These are phyloP conservation scores for Cicer chorassanicum DNA, from an alignment of 306 rosid genomes.

Conservation along the genomic window DNA sequence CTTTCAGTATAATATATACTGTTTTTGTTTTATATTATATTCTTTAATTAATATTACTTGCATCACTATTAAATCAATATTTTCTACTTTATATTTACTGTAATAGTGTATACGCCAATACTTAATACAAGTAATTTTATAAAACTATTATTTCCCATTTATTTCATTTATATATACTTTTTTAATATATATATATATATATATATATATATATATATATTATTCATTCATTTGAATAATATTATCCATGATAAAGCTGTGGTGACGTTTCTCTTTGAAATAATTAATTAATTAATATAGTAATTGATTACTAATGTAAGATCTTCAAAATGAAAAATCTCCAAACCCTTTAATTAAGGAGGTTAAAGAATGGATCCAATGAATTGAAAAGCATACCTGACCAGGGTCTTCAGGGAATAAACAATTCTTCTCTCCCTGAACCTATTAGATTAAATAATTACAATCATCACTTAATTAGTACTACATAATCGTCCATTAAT, in stretches of 20 bases:
- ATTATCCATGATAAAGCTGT: constrained; percentile 45
- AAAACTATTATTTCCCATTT: no score
- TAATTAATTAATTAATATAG: no score
- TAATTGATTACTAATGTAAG: constrained; percentile 4
- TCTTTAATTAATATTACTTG: no score
- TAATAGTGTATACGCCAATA: no score
- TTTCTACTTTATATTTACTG: no score
- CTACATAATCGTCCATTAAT: constrained; percentile 46
- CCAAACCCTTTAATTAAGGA: constrained; percentile 43
- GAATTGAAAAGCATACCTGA: constrained; percentile 70
- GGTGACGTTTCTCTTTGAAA: constrained; percentile 37
- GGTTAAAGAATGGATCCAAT: constrained; percentile 53
- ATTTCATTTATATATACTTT: no score
- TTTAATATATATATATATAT: no score
- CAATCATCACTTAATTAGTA: constrained; percentile 59
- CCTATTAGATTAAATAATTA: constrained; percentile 55
- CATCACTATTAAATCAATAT: no score
- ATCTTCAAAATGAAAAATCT: constrained; percentile 44
- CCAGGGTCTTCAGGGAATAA: constrained; percentile 95
- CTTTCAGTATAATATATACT: no score
- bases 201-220: neutral
- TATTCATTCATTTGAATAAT: constrained; percentile 27
- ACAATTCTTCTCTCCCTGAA: constrained; percentile 87
- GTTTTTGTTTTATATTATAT: no score
- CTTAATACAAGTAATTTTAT: no score